These are phyloP conservation scores for Tripidium arundinaceum DNA, from an alignment of 202 grass and related monocot species.

Conservation along the genomic window DNA sequence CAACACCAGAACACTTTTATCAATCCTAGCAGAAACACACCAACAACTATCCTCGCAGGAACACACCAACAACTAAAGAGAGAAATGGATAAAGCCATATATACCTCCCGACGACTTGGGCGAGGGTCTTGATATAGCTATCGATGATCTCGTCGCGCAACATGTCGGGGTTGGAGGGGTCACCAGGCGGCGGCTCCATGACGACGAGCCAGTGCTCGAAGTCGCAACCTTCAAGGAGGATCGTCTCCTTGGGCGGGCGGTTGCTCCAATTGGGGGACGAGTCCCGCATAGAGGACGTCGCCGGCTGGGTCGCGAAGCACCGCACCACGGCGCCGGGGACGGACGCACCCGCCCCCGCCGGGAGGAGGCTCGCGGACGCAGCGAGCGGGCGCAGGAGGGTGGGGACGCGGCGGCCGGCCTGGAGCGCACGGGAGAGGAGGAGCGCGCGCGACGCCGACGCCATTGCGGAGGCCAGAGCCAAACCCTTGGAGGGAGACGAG, in stretches of 20 bases:
- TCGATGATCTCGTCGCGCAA: conserved; percentile 59
- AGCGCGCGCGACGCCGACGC: conserved; percentile 37
- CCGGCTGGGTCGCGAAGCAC: conserved; percentile 51
- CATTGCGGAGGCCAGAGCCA: conserved; percentile 33
- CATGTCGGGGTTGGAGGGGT: conserved; percentile 26
- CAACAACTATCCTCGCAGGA: background rate
- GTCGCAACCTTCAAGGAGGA: conserved; percentile 71
- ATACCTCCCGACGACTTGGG: conserved; percentile 52
- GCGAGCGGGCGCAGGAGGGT: conserved; percentile 30
- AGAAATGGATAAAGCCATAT: background rate
- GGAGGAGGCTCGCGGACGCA: conserved; percentile 27
- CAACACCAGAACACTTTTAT: background rate
- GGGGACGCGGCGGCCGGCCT: background rate
- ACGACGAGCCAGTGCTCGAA: conserved; percentile 78
- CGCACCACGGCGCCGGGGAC: background rate
- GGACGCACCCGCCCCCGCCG: background rate
- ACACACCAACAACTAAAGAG: background rate
- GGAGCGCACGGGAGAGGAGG: conserved; percentile 25
- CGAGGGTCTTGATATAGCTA: conserved; percentile 62
- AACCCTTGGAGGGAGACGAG: conserved; percentile 28
- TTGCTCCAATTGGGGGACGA: conserved; percentile 75
- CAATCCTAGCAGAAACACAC: background rate
- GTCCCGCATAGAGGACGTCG: conserved; percentile 56
- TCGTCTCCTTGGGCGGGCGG: conserved; percentile 67
- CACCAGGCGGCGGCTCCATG: conserved; percentile 59